Evolutionary conservation across 2,329 filamentous ascomycete genomes (phyloP), one percentile per base, ranked within the genome.

Genomic region (Pseudomassariella vexata): DNA sequence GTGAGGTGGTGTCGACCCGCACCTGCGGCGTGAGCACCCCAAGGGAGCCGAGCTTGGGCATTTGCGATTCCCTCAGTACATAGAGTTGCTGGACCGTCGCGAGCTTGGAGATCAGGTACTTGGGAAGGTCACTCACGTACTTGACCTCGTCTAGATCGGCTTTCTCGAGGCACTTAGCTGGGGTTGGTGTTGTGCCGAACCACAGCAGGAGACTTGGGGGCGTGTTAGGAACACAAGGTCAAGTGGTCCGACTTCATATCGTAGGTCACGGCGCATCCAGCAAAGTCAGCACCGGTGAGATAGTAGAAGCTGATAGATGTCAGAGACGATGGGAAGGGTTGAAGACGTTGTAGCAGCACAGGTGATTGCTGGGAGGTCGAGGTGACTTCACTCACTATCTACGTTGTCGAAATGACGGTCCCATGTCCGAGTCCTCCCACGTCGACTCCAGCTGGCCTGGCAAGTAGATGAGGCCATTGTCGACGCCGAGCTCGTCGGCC

Each of bases 101-200:
- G 11, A 78, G 56, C 31, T 62, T 63, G 41, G 59, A 56, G 33
- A 55, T 52, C 20, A 85, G 60, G 44, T 77, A 73, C 12, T 56
- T 56, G 12, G 58, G 44, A 1, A 80, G 60, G 9, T 58, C 53
- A 6, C 54, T 54, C 25, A 63, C 66, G 51, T 79, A 82, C 38
- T 73, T 69, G 12, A 86, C 85, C 24, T 76, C 68, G 51, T 90
- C 84, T 34, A 90, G 70, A 42, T 90, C 79, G 44, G 79, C 79
- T 34, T 62, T 66, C 3, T 61, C 62, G 42, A 74, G 62, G 36
- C 80, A 81, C 36, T 85, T 76, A 10, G 79, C 69, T 9, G 66
- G 61, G 8, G 67, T 70, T 0, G 79, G 79, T 15, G 70, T 73
- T 20, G 64, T 66, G 11, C 82, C 82, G 47, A 73, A 75, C 70